phyloP scores from a whole-genome alignment of 2,329 filamentous ascomycete species.

The Pyrenophora teres region DNA sequence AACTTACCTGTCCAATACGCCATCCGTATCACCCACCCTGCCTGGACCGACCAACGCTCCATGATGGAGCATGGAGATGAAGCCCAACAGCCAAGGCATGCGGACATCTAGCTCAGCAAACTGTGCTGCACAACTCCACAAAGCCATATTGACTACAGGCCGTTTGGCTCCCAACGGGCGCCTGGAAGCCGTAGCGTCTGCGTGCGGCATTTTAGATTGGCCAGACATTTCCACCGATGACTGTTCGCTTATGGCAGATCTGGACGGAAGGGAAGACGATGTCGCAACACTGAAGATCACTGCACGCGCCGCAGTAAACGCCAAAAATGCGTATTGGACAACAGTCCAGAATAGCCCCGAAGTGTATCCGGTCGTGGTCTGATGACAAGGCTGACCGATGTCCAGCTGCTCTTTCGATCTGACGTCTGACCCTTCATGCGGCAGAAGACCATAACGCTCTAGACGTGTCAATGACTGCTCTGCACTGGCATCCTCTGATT shows the following conservation, averaged over 20 bases:
- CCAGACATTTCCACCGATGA: constrained; percentile 33
- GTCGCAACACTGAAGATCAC: constrained; percentile 67
- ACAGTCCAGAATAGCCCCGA: constrained; percentile 58
- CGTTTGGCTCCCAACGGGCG: constrained; percentile 51
- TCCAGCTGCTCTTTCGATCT: constrained; percentile 23
- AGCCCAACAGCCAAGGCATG: constrained; percentile 89
- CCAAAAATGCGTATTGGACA: constrained; percentile 56
- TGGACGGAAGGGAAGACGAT: constrained; percentile 68
- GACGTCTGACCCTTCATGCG: constrained; percentile 35
- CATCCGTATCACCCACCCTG: constrained; percentile 72
- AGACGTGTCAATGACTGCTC: constrained; percentile 51
- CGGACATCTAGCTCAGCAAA: constrained; percentile 74
- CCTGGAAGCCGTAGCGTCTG: constrained; percentile 41
- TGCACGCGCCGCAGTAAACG: constrained; percentile 68
- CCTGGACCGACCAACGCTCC: constrained; percentile 74
- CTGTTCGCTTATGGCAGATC: constrained; percentile 47
- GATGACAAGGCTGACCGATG: constrained; percentile 23
- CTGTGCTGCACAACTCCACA: constrained; percentile 75
- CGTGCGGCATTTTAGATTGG: constrained; percentile 38
- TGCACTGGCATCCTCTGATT: constrained; percentile 35
- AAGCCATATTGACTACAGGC: constrained; percentile 75
- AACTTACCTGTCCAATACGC: constrained; percentile 88
- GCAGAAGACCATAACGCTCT: constrained; percentile 62
- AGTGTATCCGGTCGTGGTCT: constrained; percentile 24
- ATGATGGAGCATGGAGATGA: constrained; percentile 76